phyloP scores from a whole-genome alignment of 371 early-diverging fungal species.

The Sporodiniella umbellata region DNA sequence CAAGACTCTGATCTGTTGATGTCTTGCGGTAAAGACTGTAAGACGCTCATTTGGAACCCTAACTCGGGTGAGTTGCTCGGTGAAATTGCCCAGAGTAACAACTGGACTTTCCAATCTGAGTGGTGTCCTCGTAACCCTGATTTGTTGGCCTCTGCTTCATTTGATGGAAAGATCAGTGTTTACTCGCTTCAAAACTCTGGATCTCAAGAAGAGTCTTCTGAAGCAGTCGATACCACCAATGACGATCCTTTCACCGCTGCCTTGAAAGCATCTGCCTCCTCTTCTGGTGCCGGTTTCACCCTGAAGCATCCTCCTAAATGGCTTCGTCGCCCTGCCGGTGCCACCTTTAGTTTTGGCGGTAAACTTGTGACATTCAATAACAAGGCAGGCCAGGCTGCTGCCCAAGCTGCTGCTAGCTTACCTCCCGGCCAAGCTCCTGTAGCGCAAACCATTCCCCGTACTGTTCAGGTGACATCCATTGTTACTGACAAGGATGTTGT shows the following conservation, averaged over 20 bases:
- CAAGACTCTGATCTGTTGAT: constrained; percentile 88
- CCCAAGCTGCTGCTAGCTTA: constrained; percentile 37
- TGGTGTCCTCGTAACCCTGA: constrained; percentile 94
- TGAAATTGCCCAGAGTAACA: constrained; percentile 73
- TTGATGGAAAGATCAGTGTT: constrained; percentile 81
- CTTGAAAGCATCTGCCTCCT: constrained; percentile 21
- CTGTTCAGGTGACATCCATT: constrained; percentile 47
- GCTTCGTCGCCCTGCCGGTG: constrained; percentile 90
- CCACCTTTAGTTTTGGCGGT: constrained; percentile 89
- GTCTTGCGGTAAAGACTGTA: constrained; percentile 89
- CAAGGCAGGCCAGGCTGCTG: constrained; percentile 43
- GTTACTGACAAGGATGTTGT: constrained; percentile 66
- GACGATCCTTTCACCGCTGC: constrained; percentile 77
- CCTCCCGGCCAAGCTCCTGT: constrained; percentile 51
- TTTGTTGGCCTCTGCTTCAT: constrained; percentile 80
- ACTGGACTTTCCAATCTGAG: constrained; percentile 93
- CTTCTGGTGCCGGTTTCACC: constrained; percentile 25
- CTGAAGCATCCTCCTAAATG: constrained; percentile 93
- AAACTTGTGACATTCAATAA: constrained; percentile 74
- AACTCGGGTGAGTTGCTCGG: constrained; percentile 67
- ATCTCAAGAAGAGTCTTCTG: constrained; percentile 24
- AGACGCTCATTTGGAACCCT: constrained; percentile 90
- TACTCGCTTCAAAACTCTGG: constrained; percentile 74
- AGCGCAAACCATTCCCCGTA: constrained; percentile 34
- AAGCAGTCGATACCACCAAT: constrained; percentile 15